Conservation (phyloP, 2,329 filamentous ascomycete species). For the Biscogniauxia mediterranea region DNA sequence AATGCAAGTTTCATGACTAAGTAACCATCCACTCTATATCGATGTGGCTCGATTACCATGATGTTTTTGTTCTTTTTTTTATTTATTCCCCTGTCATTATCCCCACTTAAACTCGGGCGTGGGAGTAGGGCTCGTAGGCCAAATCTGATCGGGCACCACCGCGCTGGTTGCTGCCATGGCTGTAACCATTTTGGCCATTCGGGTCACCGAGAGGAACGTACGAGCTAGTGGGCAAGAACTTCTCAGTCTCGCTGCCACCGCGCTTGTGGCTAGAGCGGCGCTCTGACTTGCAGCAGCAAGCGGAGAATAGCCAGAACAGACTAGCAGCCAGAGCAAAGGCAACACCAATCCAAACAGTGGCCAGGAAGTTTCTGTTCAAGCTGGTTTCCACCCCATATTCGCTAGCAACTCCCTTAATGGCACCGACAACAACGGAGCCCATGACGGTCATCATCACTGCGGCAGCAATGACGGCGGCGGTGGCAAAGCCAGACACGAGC, state of each 20-base stretch:
- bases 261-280: slow-evolving; percentile 32
- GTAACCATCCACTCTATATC: slow-evolving; percentile 8
- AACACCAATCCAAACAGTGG: slow-evolving; percentile 74
- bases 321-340: slow-evolving; percentile 72
- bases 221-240: slow-evolving; percentile 43
- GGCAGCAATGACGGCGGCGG: slow-evolving; percentile 54
- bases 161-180: slow-evolving; percentile 37
- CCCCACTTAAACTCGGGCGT: slow-evolving; percentile 45
- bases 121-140: slow-evolving; percentile 65
- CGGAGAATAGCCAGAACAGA: slow-evolving; percentile 88
- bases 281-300: slow-evolving; percentile 84
- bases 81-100: slow-evolving; percentile 1
- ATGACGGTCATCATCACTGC: slow-evolving; percentile 74
- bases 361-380: slow-evolving; percentile 69
- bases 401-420: slow-evolving; percentile 64
- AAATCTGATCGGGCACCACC: slow-evolving; percentile 47
- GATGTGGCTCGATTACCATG: slow-evolving; percentile 3
- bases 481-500: slow-evolving; percentile 66
- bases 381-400: slow-evolving; percentile 67
- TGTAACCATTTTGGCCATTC: slow-evolving; percentile 33
- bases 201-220: slow-evolving; percentile 47
- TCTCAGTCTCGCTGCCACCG: slow-evolving; percentile 45
- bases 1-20: slow-evolving; percentile 22
- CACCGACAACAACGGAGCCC: slow-evolving; percentile 66
- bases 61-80: background rate